Evolutionary conservation across 352 stramenopile species (phyloP).

Genomic region (Pythium dissimile): DNA sequence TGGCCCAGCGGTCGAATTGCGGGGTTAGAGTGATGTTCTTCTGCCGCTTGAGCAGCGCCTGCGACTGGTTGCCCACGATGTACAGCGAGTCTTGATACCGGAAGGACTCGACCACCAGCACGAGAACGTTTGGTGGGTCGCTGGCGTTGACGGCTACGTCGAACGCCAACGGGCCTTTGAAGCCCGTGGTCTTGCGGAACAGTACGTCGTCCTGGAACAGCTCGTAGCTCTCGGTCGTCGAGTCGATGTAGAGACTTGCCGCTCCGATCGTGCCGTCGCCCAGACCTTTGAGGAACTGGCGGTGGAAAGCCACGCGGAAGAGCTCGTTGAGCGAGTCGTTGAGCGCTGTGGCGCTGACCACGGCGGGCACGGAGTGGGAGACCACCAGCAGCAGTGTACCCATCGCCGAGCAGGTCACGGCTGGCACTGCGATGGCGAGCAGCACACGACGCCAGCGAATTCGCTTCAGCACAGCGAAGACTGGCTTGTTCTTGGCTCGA

Average conservation of each 20-base stretch:
- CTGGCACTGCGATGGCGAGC: not conserved
- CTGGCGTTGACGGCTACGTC: slow-evolving; percentile 28
- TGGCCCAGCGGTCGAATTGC: slow-evolving; percentile 46
- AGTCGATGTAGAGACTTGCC: slow-evolving; percentile 25
- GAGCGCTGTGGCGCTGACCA: not conserved
- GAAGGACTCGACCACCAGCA: slow-evolving; percentile 52
- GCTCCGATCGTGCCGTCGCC: not conserved
- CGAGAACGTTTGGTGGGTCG: slow-evolving; percentile 42
- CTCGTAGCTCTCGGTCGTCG: slow-evolving; percentile 34
- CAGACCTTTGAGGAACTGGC: not conserved
- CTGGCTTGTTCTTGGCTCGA: no score
- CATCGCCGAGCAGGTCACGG: not conserved
- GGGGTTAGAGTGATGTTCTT: slow-evolving; percentile 46
- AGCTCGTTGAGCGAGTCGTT: slow-evolving; percentile 13
- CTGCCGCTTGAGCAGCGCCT: slow-evolving; percentile 1
- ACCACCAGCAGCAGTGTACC: not conserved
- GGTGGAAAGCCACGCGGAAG: not conserved
- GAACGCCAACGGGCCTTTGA: slow-evolving; percentile 37
- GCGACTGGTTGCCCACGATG: slow-evolving; percentile 28
- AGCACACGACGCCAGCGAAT: not conserved
- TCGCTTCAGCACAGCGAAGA: no score
- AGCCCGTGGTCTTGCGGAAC: slow-evolving; percentile 31
- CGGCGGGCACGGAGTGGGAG: not conserved
- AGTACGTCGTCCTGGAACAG: slow-evolving; percentile 33
- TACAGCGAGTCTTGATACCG: slow-evolving; percentile 52